Evolutionary conservation across 495 filamentous ascomycete genomes (phyloP).

Genomic region (Penicillium subrubescens): DNA sequence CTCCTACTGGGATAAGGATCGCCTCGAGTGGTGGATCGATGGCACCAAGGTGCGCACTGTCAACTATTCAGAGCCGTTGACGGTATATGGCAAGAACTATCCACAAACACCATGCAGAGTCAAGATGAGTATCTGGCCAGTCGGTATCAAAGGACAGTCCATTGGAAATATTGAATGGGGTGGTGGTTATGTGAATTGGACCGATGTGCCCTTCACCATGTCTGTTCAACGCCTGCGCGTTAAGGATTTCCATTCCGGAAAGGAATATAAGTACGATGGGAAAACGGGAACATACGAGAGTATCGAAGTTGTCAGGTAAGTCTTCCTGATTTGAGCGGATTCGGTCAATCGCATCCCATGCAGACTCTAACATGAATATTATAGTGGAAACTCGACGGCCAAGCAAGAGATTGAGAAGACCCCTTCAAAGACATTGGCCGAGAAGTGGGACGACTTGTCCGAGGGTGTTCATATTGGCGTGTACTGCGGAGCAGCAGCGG

Average conservation of each 20-base stretch:
- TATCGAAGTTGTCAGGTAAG: slow-evolving; percentile 48
- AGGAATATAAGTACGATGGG: slow-evolving; percentile 38
- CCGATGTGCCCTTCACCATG: slow-evolving; percentile 62
- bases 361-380: not conserved
- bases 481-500: slow-evolving; percentile 12
- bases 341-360: slow-evolving; percentile 36
- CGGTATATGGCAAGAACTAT: slow-evolving; percentile 58
- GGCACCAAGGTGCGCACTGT: slow-evolving; percentile 68
- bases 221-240: slow-evolving; percentile 51
- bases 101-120: slow-evolving; percentile 69
- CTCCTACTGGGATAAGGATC: slow-evolving; percentile 75
- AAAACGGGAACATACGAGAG: slow-evolving; percentile 34
- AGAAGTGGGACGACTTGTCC: slow-evolving; percentile 61
- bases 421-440: slow-evolving; percentile 43
- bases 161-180: slow-evolving; percentile 63
- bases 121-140: slow-evolving; percentile 29
- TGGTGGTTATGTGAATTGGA: slow-evolving; percentile 68
- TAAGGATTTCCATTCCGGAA: slow-evolving; percentile 36
- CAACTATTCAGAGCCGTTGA: slow-evolving; percentile 34
- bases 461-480: slow-evolving; percentile 45
- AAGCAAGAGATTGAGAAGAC: slow-evolving; percentile 30
- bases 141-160: slow-evolving; percentile 50
- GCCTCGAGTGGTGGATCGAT: slow-evolving; percentile 77
- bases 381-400: slow-evolving; percentile 60
- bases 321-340: not conserved